Conservation (phyloP, 192 early-diverging fungal genomes). For the Umbelopsis isabellina region DNA sequence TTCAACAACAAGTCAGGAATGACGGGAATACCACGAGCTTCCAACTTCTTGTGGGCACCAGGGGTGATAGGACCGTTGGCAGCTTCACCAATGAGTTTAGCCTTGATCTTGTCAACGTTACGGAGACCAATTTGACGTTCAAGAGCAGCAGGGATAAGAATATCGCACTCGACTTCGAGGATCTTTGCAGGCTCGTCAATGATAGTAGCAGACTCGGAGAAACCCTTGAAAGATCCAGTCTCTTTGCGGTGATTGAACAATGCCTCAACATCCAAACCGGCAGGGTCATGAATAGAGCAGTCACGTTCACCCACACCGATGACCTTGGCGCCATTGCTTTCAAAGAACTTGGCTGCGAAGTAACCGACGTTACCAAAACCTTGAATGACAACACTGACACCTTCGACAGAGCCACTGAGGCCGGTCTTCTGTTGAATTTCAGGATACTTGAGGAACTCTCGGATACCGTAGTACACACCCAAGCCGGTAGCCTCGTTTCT, state of each 20-base stretch:
- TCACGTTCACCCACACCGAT: slow-evolving; percentile 76
- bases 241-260: slow-evolving; percentile 65
- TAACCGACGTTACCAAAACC: slow-evolving; percentile 88
- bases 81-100: slow-evolving; percentile 82
- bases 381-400: slow-evolving; percentile 71
- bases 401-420: slow-evolving; percentile 62
- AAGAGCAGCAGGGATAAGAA: slow-evolving; percentile 81
- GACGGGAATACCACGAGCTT: slow-evolving; percentile 60
- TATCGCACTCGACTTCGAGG: slow-evolving; percentile 80
- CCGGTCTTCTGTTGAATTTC: slow-evolving; percentile 76
- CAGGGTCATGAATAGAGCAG: slow-evolving; percentile 61
- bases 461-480: slow-evolving; percentile 80
- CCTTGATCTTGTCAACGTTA: slow-evolving; percentile 74
- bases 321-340: slow-evolving; percentile 78
- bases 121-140: slow-evolving; percentile 78
- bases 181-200: slow-evolving; percentile 57
- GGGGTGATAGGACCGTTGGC: slow-evolving; percentile 84
- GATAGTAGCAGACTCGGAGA: slow-evolving; percentile 59
- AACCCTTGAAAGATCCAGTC: slow-evolving; percentile 71
- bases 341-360: slow-evolving; percentile 83
- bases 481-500: slow-evolving; percentile 83
- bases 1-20: slow-evolving; percentile 81
- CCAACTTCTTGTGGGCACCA: slow-evolving; percentile 69
- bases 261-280: slow-evolving; percentile 69
- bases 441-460: slow-evolving; percentile 79